Evolutionary conservation across 2,329 filamentous ascomycete genomes (phyloP).

Genomic region (Davidsoniella virescens): DNA sequence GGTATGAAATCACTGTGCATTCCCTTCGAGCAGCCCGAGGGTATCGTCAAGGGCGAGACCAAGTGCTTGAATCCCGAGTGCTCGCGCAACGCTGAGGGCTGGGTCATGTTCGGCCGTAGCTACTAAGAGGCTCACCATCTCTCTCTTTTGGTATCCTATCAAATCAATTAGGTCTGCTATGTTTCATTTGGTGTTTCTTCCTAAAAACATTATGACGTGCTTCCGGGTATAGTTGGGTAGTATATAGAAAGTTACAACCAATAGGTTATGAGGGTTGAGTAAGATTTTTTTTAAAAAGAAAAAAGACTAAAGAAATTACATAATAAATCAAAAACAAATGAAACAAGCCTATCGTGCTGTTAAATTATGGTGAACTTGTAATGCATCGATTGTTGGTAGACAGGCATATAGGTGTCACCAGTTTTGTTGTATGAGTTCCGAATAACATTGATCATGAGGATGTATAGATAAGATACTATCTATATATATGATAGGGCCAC

Average conservation of each 20-base stretch:
- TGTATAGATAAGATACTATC: not conserved
- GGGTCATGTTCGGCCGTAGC: conserved; percentile 81
- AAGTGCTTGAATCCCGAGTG: conserved; percentile 90
- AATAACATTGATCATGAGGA: not conserved
- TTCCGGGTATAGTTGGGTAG: not conserved
- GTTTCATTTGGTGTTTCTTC: too few relatives aligned
- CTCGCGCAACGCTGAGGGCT: conserved; percentile 57
- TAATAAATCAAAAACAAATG: not conserved
- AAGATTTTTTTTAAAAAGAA: not conserved
- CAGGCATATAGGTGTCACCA: too few relatives aligned
- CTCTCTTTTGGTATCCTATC: too few relatives aligned
- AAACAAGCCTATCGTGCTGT: too few relatives aligned
- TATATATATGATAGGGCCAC: not conserved
- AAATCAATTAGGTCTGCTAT: too few relatives aligned
- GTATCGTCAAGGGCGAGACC: conserved; percentile 62
- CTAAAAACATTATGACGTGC: not conserved
- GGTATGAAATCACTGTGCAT: conserved; percentile 59
- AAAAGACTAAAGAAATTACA: not conserved
- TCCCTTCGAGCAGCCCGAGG: conserved; percentile 68
- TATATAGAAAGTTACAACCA: not conserved
- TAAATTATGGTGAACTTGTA: too few relatives aligned
- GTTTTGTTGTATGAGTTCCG: too few relatives aligned
- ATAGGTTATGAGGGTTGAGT: not conserved
- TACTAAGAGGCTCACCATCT: conserved; percentile 26
- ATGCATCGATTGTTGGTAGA: too few relatives aligned